Evolutionary conservation across 192 early-diverging fungal species (phyloP).

Genomic region (Rhizophagus sp.): DNA sequence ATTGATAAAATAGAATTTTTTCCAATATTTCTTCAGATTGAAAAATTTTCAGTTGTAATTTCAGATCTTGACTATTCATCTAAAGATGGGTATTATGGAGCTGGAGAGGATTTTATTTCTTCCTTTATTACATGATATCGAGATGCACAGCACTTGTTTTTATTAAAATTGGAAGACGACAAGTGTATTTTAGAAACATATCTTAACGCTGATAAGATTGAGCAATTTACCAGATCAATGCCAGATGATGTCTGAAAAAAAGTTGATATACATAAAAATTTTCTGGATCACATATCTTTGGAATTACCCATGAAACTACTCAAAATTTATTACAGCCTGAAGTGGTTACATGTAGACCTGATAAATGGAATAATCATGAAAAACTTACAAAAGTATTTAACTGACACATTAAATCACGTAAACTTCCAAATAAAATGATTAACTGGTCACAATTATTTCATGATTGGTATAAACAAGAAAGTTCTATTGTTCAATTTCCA

Average conservation of each 20-base stretch:
- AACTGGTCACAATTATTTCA: too few relatives aligned
- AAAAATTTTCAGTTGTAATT: background rate
- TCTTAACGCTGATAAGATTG: background rate
- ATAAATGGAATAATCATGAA: too few relatives aligned
- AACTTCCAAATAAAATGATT: too few relatives aligned
- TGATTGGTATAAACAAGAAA: too few relatives aligned
- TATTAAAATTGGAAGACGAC: background rate
- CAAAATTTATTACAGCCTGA: too few relatives aligned
- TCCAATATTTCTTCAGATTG: background rate
- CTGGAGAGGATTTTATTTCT: background rate
- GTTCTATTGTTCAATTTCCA: too few relatives aligned
- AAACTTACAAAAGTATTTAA: too few relatives aligned
- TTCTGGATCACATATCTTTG: background rate
- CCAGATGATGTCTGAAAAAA: background rate
- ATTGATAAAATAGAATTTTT: constrained; percentile 2
- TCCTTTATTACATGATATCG: background rate
- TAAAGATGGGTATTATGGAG: background rate
- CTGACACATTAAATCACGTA: too few relatives aligned
- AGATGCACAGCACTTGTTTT: background rate
- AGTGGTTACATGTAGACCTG: too few relatives aligned
- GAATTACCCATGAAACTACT: too few relatives aligned
- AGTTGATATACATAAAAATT: background rate
- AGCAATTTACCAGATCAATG: background rate
- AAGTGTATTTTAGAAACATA: background rate
- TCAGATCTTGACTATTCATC: background rate